Base-by-base conservation (phyloP, 768 basidiomycete species). In the Tulasnella sp. region DNA sequence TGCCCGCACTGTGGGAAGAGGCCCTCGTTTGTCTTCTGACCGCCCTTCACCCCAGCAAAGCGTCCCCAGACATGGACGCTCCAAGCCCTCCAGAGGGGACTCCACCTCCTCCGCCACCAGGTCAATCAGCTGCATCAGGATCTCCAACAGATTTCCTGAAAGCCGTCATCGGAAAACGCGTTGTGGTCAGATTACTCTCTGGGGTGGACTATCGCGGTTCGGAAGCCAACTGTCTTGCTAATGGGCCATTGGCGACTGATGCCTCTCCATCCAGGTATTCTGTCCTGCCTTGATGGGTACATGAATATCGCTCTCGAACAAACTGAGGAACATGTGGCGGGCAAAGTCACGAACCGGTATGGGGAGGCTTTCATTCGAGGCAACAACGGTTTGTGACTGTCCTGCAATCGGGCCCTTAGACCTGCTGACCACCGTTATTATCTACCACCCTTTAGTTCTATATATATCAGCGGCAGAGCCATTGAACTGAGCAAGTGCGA, bases 221-320 rank as follows among this genome's bases (percentile, higher is more conserved):
- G 88, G 1, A 14, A 25, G 82, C 14, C 45, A 74, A 14, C 52
- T 42, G 3, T 11, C 74, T n/a, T 6, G 8, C n/a, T 36, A 34
- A 22, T 68, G 8, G 17, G 6, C 19, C 9, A 3, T 67, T 58
- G 45, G 15, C 38, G 54, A 14, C 77, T 79, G 67, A 52, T 17
- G 17, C 37, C n/a, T 19, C 2, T 9, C n/a, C 22, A 75, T 39
- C 14, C 77, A 99, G 97, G 97, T 25, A 87, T 96, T 3, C 85
- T 99, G 17, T 96, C 95, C 3, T 99, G 97, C 81, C 87, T 99
- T 31, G 97, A 99, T 83, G 96, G 96, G 0, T 99, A 97, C 83
- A 99, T 99, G 97, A 99, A 99, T 84, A 97, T 99, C 71, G 97
- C 95, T 17, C 84, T 99, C 42, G 97, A 99, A 84, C 93, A 97